Percentiles rank a stretch among this genome's conserved stretches.
phyloP scores from a whole-genome alignment of 805 yeast species.

The Cyberlindnera sargentensis region DNA sequence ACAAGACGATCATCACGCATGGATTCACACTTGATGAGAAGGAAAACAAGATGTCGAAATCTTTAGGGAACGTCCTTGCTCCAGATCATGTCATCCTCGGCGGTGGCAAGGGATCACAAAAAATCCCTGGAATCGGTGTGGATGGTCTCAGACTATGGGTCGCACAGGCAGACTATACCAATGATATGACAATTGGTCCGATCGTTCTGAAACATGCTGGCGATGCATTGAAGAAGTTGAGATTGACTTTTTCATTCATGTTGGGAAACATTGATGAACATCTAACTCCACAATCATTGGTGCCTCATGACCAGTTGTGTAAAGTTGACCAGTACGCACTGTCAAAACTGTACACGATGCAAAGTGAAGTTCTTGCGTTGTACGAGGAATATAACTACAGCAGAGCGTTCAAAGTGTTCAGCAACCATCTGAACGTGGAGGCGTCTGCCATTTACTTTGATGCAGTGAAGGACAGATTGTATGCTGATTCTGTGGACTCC shows the following conservation, averaged over 20 bases:
- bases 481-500: constrained; percentile 53
- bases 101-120: constrained; percentile 39
- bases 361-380: constrained; percentile 31
- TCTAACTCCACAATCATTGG: constrained; percentile 26
- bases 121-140: constrained; percentile 63
- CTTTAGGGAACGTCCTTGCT: constrained; percentile 72
- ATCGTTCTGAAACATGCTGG: constrained; percentile 68
- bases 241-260: constrained; percentile 74
- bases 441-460: constrained; percentile 85
- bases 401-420: constrained; percentile 58
- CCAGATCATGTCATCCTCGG: constrained; percentile 54
- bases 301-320: constrained; percentile 34
- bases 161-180: constrained; percentile 80
- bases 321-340: constrained; percentile 59
- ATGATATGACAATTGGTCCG: constrained; percentile 71
- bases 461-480: constrained; percentile 75
- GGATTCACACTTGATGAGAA: constrained; percentile 87
- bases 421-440: constrained; percentile 65
- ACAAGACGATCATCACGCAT: constrained; percentile 73
- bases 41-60: constrained; percentile 90
- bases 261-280: constrained; percentile 64
- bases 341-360: constrained; percentile 43
- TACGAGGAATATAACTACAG: constrained; percentile 62
- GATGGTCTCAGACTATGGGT: constrained; percentile 91
- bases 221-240: constrained; percentile 71